phyloP scores from a whole-genome alignment of 345 rosid species.

The Arabidopsis thaliana region DNA sequence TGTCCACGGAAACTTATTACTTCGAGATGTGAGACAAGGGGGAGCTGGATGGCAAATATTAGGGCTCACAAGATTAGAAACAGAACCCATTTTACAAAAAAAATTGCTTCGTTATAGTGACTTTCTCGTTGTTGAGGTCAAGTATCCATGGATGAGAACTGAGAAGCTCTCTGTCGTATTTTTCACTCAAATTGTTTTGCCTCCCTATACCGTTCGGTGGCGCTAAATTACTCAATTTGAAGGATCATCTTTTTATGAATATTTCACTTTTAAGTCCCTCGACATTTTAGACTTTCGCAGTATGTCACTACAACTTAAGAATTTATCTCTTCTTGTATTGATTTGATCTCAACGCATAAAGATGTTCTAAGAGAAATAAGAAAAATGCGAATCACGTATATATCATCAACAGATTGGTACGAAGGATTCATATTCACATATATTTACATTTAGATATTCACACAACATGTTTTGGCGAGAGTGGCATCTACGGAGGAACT shows the following conservation, averaged over 20 bases:
- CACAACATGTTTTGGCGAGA: constrained; percentile 14
- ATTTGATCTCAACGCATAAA: constrained; percentile 10
- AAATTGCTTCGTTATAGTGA: neutral
- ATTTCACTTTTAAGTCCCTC: constrained; percentile 9
- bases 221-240: constrained; percentile 16
- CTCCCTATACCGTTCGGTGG: neutral
- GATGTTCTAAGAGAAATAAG: neutral
- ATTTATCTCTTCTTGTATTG: neutral
- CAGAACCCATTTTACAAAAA: constrained; percentile 45
- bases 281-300: constrained; percentile 1
- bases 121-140: constrained; percentile 16
- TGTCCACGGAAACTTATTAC: constrained; percentile 31
- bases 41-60: constrained; percentile 36
- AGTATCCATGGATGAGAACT: constrained; percentile 20
- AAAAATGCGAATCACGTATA: neutral
- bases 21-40: constrained; percentile 44
- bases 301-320: constrained; percentile 16
- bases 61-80: constrained; percentile 44
- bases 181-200: neutral
- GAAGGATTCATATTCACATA: constrained; percentile 10
- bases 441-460: neutral
- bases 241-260: neutral
- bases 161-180: constrained; percentile 1
- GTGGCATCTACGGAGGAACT: neutral
- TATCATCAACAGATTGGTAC: constrained; percentile 11